Evolutionary conservation across 768 basidiomycete genomes (phyloP), one percentile per base, ranked within the genome.

Genomic region (Hygrocybe coccinea): DNA sequence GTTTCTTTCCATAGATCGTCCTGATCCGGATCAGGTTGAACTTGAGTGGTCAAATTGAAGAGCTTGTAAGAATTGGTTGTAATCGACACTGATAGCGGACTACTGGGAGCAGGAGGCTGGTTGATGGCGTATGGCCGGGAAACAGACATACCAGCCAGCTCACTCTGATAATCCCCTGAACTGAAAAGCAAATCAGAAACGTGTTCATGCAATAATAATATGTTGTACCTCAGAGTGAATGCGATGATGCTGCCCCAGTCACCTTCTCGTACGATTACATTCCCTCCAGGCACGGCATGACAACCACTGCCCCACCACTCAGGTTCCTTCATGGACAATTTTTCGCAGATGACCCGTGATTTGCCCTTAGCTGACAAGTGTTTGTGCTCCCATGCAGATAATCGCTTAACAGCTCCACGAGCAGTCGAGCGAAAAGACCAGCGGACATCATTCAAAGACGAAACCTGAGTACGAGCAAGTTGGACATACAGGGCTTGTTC

Each of bases 201-300:
- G 22, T 34, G 19, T 15, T 1, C 19, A 43, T 41, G 44, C 11
- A 19, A 25, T 43, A 52, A 37, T 50, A 6, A 17, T 57, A 37
- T 56, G 34, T 64, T 72, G 17, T 58, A 86, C 85, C 85, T 85
- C 49, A 89, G 69, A 7, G 86, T 87, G 67, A 85, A 88, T 5
- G 87, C 83, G 59, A 89, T 89, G 47, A 90, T 82, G 65, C 86
- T 88, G 7, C 86, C 86, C 85, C 83, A 86, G 66, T 88, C 86
- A 62, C 80, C 76, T 63, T 89, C 88, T 48, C 80, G 67, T 8
- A 89, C 79, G 56, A 88, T 77, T 4, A 87, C 75, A 62, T 80
- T 84, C 7, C 83, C 78, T 3, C 81, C 80, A n/a, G 87, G 85
- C 15, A 86, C 72, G 33, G 78, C 80, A 71, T 89, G 84, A 63